Evolutionary conservation across 202 grass and related monocot species (phyloP).

Genomic region (Brachypodium distachyon): DNA sequence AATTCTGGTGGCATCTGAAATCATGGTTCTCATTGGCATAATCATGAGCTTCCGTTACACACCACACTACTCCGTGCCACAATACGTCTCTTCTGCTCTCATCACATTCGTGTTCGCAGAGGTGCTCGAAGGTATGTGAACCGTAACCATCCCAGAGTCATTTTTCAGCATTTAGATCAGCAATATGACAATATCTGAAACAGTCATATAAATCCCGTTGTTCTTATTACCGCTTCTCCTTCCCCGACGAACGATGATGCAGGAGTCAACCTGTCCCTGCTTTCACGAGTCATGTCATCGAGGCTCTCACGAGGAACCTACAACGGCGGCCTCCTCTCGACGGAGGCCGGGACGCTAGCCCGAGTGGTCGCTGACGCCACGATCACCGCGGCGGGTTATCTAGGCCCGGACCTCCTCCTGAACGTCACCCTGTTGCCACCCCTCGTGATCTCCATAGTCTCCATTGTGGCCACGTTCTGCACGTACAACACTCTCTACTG

Average conservation of each 20-base stretch:
- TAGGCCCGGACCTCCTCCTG: constrained; percentile 55
- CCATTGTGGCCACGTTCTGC: constrained; percentile 48
- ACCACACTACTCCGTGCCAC: constrained; percentile 50
- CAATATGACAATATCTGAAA: background rate
- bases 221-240: background rate
- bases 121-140: constrained; percentile 78
- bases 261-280: constrained; percentile 84
- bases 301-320: constrained; percentile 72
- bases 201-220: background rate
- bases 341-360: constrained; percentile 75
- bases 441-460: constrained; percentile 60
- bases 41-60: constrained; percentile 73
- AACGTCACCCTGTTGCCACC: constrained; percentile 71
- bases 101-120: constrained; percentile 81
- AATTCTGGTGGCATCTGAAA: constrained; percentile 74
- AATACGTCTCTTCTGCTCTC: constrained; percentile 73
- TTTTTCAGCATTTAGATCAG: background rate
- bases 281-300: constrained; percentile 87
- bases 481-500: constrained; percentile 72
- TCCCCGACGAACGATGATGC: constrained; percentile 12
- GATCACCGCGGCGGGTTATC: constrained; percentile 68
- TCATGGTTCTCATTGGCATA: constrained; percentile 79
- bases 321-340: constrained; percentile 80
- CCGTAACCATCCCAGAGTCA: background rate
- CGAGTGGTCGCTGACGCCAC: constrained; percentile 71